phyloP scores from a whole-genome alignment of 306 rosid genomes.

The Cicer cuneatum region DNA sequence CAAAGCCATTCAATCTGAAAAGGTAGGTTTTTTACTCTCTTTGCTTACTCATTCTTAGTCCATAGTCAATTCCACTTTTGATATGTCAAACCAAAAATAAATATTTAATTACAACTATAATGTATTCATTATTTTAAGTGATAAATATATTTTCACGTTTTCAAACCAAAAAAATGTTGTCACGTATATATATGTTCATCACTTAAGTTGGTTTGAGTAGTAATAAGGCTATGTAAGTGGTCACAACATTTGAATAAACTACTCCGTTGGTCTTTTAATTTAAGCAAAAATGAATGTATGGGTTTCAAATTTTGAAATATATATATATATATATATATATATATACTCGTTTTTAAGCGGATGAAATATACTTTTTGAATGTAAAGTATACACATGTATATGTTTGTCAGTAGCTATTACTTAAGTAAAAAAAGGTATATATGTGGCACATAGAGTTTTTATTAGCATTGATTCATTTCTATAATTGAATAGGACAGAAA shows the following conservation, averaged over 20 bases:
- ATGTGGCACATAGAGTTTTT: not conserved
- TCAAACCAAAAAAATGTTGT: not conserved
- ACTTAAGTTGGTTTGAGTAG: not conserved
- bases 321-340: no score
- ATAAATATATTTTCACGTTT: not conserved
- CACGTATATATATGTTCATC: not conserved
- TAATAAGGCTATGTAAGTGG: not conserved
- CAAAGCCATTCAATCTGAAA: slow-evolving; percentile 80
- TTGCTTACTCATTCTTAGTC: not conserved
- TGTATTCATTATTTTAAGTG: not conserved
- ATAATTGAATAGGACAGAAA: not conserved
- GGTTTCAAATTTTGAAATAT: no score
- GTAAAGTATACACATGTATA: no score
- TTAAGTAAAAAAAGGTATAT: no score
- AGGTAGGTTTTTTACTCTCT: slow-evolving; percentile 51
- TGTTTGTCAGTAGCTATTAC: no score
- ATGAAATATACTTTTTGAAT: not conserved
- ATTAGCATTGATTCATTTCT: not conserved
- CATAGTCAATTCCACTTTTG: no score
- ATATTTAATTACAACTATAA: not conserved
- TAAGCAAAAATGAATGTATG: no score
- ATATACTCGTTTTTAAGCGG: no score
- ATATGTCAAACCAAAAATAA: no score
- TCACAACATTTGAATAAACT: not conserved
- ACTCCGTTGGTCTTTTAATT: no score